These are phyloP conservation scores for Mariannaea sp. DNA, from an alignment of 2,329 filamentous ascomycete species.

Conservation along the genomic window DNA sequence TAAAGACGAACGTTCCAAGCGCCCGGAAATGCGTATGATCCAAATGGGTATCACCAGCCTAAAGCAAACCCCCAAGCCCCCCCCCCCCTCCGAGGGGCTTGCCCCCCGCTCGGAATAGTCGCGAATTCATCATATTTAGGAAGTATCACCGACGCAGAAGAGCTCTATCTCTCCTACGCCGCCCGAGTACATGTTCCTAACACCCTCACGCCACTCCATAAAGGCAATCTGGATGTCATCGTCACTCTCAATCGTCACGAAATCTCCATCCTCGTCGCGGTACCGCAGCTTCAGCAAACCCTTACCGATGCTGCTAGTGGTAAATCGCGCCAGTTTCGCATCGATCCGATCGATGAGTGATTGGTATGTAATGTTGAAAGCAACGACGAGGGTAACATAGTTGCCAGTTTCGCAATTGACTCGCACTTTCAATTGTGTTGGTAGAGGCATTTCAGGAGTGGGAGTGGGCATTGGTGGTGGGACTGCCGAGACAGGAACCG, in stretches of 20 bases:
- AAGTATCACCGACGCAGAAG: constrained; percentile 68
- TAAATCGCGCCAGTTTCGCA: constrained; percentile 87
- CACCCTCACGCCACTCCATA: constrained; percentile 85
- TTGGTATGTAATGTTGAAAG: constrained; percentile 93
- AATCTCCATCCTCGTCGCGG: constrained; percentile 89
- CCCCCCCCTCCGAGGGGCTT: too few species aligned
- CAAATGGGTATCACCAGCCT: constrained; percentile 37
- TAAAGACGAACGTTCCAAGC: constrained; percentile 37
- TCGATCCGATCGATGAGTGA: constrained; percentile 95
- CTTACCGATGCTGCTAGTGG: constrained; percentile 79
- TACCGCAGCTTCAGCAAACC: constrained; percentile 88
- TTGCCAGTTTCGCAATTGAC: constrained; percentile 86
- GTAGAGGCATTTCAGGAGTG: constrained; percentile 58
- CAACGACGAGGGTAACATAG: constrained; percentile 93
- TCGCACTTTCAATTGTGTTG: constrained; percentile 89
- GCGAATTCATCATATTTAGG: constrained; percentile 21
- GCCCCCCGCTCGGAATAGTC: too few species aligned
- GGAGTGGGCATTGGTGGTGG: constrained; percentile 28
- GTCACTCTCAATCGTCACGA: constrained; percentile 90
- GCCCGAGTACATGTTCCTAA: constrained; percentile 60
- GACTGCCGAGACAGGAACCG: constrained; percentile 35
- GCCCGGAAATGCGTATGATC: constrained; percentile 42
- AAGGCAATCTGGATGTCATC: constrained; percentile 97
- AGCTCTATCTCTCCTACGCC: constrained; percentile 89
- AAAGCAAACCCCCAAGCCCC: constrained; percentile 36